Base-by-base conservation (phyloP, 495 filamentous ascomycete genomes). In the Penicillium egyptiacum region DNA sequence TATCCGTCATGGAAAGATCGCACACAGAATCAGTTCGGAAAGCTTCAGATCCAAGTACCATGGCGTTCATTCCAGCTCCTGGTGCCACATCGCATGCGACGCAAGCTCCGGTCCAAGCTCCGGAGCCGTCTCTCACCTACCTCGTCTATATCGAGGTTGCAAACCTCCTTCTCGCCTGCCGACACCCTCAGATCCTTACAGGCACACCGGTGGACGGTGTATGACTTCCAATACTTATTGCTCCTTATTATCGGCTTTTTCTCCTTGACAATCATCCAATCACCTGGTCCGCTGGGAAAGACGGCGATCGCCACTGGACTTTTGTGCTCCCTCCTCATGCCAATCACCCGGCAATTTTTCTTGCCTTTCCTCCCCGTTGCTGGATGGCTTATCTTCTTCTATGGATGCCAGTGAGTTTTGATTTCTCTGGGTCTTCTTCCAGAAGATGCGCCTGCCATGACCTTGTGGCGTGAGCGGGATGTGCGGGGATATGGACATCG, bases 301-400 rank as follows among this genome's bases (percentile, higher is more conserved):
- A 87, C 83, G 16, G 78, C 77, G 39, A 79, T 84, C 43, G 79
- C 89, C 40, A 79, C 87, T 1, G 73, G 85, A n/a, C 72, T 91
- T 40, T 79, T 88, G 30, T 65, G 81, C 52, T 81, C 89, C n/a
- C 82, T 96, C 12, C 73, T 91, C 22, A 76, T 96, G 65, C 93
- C 93, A n/a, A 79, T 90, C 54, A 95, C 92, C 5, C 80, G 89
- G 45, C 93, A 98, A 67, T 96, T 96, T 71, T 91, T 95, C 62
- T 76, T 96, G 14, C 93, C 93, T 16, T 91, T 90, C 52, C 76
- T 96, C 50, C 88, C 91, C 2, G 88, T 96, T 69, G 85, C 86
- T 63, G 85, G 82, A 8, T 98, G 91, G 84, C 75, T 96, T 17
- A 70, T 96, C 20, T 88, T 95, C 58, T 96, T 96, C 75, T 96